Evolutionary conservation across 2,329 filamentous ascomycete genomes (phyloP), one percentile per base, ranked within the genome.

Genomic region (Aspergillus versicolor): DNA sequence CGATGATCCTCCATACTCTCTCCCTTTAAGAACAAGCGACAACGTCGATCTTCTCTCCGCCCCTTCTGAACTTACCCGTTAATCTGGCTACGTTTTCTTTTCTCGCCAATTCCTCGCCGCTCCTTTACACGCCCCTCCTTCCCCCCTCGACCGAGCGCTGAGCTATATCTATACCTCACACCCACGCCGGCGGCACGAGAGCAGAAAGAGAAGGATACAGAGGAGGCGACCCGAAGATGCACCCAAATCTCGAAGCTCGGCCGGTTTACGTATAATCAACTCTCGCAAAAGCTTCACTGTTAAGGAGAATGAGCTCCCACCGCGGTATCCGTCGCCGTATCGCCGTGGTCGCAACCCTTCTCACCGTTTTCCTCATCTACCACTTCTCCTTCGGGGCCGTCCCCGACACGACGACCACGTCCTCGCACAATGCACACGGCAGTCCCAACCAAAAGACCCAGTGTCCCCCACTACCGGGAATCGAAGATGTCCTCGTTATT

Each of bases 311-410:
- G 76, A 69, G 79, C 74, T 61, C 84, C 75, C 69, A 69, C 50
- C 67, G 67, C 49, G 66, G 65, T 56, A 67, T 67, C 53, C 69
- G 69, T 57, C 71, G 72, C 52, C 73, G 71, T 62, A 68, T 72
- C 37, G 57, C 66, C 78, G 65, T 79, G 73, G 46, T 81, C 78
- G 72, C 87, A 80, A 67, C 84, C 76, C 56, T 82, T 75, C 74
- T 84, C 81, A 58, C 87, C 70, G 47, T 78, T 76, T 64, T 82
- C 75, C 59, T 90, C 75, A 58, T 81, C 72, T 61, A 77, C 72
- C 52, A 85, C 82, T 66, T 90, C 79, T 47, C 81, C 73, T 69
- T 86, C 85, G 62, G 83, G 81, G 67, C 83, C 77, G 55, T 83
- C 74, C 75, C 91, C 86, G 6, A 84, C 86, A 43, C 43, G 9